Evolutionary conservation across 2,329 filamentous ascomycete species (phyloP).

Genomic region (Lomentospora prolificans): DNA sequence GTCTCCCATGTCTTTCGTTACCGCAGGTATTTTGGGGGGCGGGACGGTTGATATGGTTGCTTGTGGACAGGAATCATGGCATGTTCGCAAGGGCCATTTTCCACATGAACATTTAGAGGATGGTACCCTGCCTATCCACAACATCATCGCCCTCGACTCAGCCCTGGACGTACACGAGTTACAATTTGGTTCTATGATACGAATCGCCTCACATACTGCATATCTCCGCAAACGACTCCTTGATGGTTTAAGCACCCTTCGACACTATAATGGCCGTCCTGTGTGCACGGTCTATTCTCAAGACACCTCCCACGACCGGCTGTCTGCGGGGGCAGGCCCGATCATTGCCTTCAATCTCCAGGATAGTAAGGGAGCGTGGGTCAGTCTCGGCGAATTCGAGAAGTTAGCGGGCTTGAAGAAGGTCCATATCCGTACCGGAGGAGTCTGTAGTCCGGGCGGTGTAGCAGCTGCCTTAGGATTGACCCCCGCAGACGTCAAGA

Average conservation of each 20-base stretch:
- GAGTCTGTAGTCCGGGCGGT: conserved; percentile 86
- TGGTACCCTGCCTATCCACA: conserved; percentile 56
- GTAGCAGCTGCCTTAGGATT: conserved; percentile 65
- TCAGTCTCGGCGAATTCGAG: conserved; percentile 77
- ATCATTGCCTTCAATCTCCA: conserved; percentile 76
- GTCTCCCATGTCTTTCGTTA: conserved; percentile 45
- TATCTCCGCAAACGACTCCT: conserved; percentile 53
- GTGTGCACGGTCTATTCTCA: conserved; percentile 59
- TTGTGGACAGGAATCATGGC: conserved; percentile 24
- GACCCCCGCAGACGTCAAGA: conserved; percentile 69
- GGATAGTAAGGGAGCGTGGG: conserved; percentile 59
- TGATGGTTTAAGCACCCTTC: conserved; percentile 45
- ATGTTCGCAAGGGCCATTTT: conserved; percentile 22
- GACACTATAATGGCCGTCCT: conserved; percentile 56
- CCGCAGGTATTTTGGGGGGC: conserved; percentile 56
- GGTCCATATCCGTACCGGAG: conserved; percentile 80
- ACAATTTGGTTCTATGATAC: conserved; percentile 48
- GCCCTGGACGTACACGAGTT: conserved; percentile 46
- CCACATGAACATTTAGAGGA: conserved; percentile 56
- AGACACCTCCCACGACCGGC: conserved; percentile 10
- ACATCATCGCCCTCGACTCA: conserved; percentile 50
- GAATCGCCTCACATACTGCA: conserved; percentile 60
- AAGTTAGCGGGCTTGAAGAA: conserved; percentile 70
- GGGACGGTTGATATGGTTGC: conserved; percentile 50
- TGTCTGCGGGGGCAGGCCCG: conserved; percentile 48